Conservation (phyloP, 2,329 filamentous ascomycete genomes). For the Trichoderma sp. region DNA sequence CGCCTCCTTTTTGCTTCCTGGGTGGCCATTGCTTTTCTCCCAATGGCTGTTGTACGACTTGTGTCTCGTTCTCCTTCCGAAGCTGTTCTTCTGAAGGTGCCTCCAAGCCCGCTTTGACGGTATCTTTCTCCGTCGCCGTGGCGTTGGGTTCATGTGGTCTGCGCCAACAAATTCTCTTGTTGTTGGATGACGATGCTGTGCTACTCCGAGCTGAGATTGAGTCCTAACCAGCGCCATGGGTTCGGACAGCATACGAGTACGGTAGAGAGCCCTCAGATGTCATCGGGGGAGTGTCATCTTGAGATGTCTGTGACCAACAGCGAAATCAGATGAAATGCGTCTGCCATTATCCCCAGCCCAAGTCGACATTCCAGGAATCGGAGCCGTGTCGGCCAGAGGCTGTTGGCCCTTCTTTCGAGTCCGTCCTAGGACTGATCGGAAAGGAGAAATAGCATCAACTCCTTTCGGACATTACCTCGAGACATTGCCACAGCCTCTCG, state of each 20-base stretch:
- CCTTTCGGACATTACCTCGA: background rate
- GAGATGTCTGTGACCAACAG: background rate
- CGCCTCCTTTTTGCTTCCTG: background rate
- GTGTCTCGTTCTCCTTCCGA: background rate
- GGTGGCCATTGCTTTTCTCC: background rate
- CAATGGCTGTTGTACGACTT: background rate
- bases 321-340: background rate
- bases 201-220: background rate
- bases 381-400: background rate
- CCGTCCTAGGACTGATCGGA: background rate
- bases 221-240: conserved; percentile 1
- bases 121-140: background rate
- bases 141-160: background rate
- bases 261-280: background rate
- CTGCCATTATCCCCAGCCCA: background rate
- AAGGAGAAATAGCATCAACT: background rate
- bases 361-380: background rate
- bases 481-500: background rate
- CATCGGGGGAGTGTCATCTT: background rate
- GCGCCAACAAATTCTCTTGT: background rate
- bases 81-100: background rate
- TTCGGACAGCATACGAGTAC: background rate
- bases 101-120: background rate
- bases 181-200: background rate
- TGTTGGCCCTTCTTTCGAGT: background rate